A percentile compares a stretch with the other conserved stretches of the same genome.
phyloP scores from a whole-genome alignment of 176 grass and related monocot species.

The Alloteropsis semialata region DNA sequence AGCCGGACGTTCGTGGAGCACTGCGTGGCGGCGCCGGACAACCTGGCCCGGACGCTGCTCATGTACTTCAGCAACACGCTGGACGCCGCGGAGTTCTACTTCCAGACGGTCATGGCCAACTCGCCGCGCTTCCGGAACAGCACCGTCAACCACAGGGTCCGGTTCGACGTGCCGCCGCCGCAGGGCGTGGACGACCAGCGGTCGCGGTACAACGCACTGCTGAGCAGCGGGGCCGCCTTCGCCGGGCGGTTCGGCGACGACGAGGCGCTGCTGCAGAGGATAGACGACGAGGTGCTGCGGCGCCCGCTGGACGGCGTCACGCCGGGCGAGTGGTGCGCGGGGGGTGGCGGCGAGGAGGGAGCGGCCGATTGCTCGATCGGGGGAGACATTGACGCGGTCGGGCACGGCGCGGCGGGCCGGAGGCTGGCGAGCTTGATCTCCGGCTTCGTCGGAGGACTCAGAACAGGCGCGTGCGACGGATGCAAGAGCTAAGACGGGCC shows the following conservation, averaged over 20 bases:
- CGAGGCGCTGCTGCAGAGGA: slow-evolving; percentile 53
- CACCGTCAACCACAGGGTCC: slow-evolving; percentile 50
- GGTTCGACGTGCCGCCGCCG: slow-evolving; percentile 12
- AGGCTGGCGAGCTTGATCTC: slow-evolving; percentile 30
- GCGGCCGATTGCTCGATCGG: slow-evolving; percentile 33
- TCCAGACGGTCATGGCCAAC: slow-evolving; percentile 64
- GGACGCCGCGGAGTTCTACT: slow-evolving; percentile 46
- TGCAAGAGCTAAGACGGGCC: background rate
- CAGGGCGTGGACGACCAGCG: background rate
- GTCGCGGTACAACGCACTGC: slow-evolving; percentile 39
- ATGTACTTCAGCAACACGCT: slow-evolving; percentile 61
- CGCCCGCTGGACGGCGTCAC: slow-evolving; percentile 36
- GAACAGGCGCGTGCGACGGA: slow-evolving; percentile 4
- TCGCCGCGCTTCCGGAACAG: slow-evolving; percentile 41
- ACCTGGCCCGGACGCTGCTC: slow-evolving; percentile 57
- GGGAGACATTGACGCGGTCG: slow-evolving; percentile 40
- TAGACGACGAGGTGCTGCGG: slow-evolving; percentile 49
- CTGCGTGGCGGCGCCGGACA: slow-evolving; percentile 52
- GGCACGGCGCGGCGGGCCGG: slow-evolving; percentile 15
- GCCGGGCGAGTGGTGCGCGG: slow-evolving; percentile 49
- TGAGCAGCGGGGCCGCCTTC: slow-evolving; percentile 44
- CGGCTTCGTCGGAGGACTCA: slow-evolving; percentile 26
- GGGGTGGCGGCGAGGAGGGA: slow-evolving; percentile 6
- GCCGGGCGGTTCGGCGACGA: slow-evolving; percentile 38
- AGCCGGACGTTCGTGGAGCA: slow-evolving; percentile 51